Percentiles rank a stretch among this genome's conserved stretches.
Evolutionary conservation across 805 yeast genomes (phyloP).

Genomic region (Cyberlindnera americana): DNA sequence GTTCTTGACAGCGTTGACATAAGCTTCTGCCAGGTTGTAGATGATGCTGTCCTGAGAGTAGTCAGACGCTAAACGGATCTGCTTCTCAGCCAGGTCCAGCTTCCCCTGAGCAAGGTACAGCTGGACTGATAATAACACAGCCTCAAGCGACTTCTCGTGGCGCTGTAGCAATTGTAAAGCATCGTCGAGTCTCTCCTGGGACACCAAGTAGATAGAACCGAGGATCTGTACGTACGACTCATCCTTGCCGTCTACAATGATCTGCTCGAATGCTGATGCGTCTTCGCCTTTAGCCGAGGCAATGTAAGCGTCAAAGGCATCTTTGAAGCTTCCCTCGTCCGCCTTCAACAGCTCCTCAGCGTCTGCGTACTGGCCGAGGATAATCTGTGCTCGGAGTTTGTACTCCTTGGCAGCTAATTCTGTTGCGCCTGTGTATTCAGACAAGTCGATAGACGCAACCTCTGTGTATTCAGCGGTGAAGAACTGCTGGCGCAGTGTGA

Average conservation of each 20-base stretch:
- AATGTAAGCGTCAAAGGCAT: constrained; percentile 29
- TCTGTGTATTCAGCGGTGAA: constrained; percentile 54
- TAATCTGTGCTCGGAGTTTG: constrained; percentile 32
- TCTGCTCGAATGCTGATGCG: constrained; percentile 17
- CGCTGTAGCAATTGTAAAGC: constrained; percentile 38
- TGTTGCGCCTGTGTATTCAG: constrained; percentile 36
- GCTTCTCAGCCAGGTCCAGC: constrained; percentile 43
- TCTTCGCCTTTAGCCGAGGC: constrained; percentile 25
- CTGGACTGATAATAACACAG: constrained; percentile 39
- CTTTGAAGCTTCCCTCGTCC: constrained; percentile 4
- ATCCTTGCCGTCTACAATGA: constrained; percentile 20
- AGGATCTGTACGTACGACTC: constrained; percentile 35
- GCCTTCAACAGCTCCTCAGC: constrained; percentile 6
- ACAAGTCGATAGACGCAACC: constrained; percentile 36
- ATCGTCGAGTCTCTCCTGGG: constrained; percentile 38
- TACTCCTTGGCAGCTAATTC: constrained; percentile 30
- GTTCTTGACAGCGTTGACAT: constrained; percentile 46
- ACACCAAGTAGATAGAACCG: constrained; percentile 39
- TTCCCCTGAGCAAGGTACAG: constrained; percentile 39
- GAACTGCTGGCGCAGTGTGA: constrained; percentile 53
- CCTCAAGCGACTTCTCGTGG: constrained; percentile 39
- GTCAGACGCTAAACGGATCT: constrained; percentile 40
- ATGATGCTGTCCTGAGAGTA: constrained; percentile 71
- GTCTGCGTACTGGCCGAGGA: constrained; percentile 27
- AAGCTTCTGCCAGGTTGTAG: constrained; percentile 75